Percentiles rank a stretch among this genome's conserved stretches.
These are phyloP conservation scores for Alternaria ventricosa DNA, from an alignment of 2,329 filamentous ascomycete genomes.

Conservation along the genomic window DNA sequence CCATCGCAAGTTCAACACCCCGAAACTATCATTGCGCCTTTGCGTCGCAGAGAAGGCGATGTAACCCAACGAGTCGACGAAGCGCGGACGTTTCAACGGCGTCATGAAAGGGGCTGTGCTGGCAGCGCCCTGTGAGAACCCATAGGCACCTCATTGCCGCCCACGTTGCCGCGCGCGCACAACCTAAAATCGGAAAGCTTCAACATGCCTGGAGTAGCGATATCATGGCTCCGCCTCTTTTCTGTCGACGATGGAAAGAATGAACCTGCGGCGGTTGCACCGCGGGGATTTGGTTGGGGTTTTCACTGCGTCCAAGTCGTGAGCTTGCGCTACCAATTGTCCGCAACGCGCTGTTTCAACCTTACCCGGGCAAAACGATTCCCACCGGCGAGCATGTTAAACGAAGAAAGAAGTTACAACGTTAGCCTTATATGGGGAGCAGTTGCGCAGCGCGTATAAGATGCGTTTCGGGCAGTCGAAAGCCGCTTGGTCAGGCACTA, in stretches of 20 bases:
- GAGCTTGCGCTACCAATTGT: not conserved
- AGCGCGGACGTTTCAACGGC: not conserved
- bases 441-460: not conserved
- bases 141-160: not conserved
- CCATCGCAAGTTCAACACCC: not conserved
- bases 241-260: not conserved
- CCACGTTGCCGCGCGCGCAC: not conserved
- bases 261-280: not conserved
- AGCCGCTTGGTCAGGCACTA: not conserved
- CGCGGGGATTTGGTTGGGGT: not conserved
- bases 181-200: not conserved
- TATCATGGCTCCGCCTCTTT: not conserved
- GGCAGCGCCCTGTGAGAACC: not conserved
- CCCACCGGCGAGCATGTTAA: not conserved
- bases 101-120: not conserved
- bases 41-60: not conserved
- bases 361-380: not conserved
- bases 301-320: not conserved
- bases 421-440: not conserved
- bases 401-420: accelerated
- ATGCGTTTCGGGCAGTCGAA: not conserved
- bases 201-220: not conserved
- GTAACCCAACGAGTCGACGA: not conserved
- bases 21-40: not conserved
- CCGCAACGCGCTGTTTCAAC: accelerated